A percentile compares a stretch with the other conserved stretches of the same genome.
Evolutionary conservation across 129 eudicot species (phyloP).

Genomic region (Artemisia argyi): DNA sequence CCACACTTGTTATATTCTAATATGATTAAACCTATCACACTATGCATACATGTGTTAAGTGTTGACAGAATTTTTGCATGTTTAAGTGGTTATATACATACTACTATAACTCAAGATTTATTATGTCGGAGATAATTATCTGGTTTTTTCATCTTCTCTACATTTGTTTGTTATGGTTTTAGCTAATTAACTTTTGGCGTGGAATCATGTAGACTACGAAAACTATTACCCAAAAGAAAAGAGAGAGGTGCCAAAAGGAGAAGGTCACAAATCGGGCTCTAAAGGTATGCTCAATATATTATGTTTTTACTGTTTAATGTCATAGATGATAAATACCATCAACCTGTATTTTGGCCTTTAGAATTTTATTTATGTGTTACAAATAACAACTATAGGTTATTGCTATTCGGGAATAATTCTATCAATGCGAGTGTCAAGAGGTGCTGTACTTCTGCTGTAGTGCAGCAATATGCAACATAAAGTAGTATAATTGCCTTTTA

Average conservation of each 20-base stretch:
- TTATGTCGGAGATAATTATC: background rate
- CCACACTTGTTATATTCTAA: background rate
- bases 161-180: background rate
- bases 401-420: background rate
- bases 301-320: background rate
- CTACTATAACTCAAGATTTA: no score
- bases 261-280: constrained; percentile 43
- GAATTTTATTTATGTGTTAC: background rate
- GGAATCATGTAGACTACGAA: constrained; percentile 49
- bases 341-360: constrained; percentile 4
- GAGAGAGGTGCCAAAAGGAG: constrained; percentile 55
- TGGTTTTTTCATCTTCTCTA: background rate
- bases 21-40: background rate
- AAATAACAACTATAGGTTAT: constrained; percentile 6
- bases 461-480: background rate
- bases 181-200: constrained; percentile 7
- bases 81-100: no score
- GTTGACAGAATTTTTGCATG: no score
- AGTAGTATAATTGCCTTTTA: background rate
- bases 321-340: background rate
- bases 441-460: background rate
- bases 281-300: constrained; percentile 40
- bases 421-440: background rate
- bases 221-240: constrained; percentile 62
- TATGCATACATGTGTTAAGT: no score